Conservation (phyloP, 495 filamentous ascomycete genomes). For the Parmelia sp. region DNA sequence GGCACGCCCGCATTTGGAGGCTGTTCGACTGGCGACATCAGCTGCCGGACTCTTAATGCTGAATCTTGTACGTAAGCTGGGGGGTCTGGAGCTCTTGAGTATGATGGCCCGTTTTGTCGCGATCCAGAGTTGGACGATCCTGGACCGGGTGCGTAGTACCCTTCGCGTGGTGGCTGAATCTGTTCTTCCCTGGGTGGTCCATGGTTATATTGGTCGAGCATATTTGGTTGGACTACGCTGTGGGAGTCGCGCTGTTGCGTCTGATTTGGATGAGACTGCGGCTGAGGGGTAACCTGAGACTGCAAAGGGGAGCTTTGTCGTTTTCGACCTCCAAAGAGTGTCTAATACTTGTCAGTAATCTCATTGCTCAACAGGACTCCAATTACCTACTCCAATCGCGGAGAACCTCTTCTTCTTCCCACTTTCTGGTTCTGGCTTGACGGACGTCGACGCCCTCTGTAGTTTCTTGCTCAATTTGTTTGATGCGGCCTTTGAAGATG, state of each 20-base stretch:
- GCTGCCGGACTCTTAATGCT: slow-evolving; percentile 13
- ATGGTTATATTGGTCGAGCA: slow-evolving; percentile 6
- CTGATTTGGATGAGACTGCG: slow-evolving; percentile 3
- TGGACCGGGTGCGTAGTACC: slow-evolving; percentile 32
- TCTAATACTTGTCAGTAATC: slow-evolving; percentile 20
- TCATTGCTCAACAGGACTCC: not conserved
- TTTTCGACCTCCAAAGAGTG: slow-evolving; percentile 26
- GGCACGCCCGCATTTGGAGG: slow-evolving; percentile 15
- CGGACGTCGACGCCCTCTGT: slow-evolving; percentile 26
- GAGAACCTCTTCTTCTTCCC: slow-evolving; percentile 47
- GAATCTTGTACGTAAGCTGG: slow-evolving; percentile 23
- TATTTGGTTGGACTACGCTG: not conserved
- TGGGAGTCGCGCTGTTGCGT: slow-evolving; percentile 13
- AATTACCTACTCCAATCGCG: slow-evolving; percentile 30
- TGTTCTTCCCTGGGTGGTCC: slow-evolving; percentile 10
- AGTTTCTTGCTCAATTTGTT: slow-evolving; percentile 25
- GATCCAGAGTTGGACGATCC: slow-evolving; percentile 1
- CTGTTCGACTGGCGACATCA: slow-evolving; percentile 10
- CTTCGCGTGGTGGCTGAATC: slow-evolving; percentile 25
- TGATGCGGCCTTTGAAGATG: slow-evolving; percentile 15
- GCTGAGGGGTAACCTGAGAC: slow-evolving; percentile 1
- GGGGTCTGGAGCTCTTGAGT: slow-evolving; percentile 7
- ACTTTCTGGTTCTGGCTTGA: slow-evolving; percentile 28
- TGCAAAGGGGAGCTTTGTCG: slow-evolving; percentile 14
- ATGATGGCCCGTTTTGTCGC: slow-evolving; percentile 7